phyloP scores from a whole-genome alignment of 2,329 filamentous ascomycete genomes.

The Scedosporium apiospermum region DNA sequence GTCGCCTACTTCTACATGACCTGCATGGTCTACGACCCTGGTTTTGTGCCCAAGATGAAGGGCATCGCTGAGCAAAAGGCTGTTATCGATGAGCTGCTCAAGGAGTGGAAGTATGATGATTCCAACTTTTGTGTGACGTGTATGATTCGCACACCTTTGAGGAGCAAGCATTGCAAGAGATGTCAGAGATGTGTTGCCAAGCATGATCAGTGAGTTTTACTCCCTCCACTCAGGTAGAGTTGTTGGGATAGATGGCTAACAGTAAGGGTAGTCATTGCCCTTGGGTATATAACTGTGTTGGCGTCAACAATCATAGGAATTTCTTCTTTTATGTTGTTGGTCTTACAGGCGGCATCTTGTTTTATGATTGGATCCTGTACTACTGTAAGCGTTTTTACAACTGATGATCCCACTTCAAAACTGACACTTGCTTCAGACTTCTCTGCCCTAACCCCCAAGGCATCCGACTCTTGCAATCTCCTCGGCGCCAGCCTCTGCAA shows the following conservation, averaged over 20 bases:
- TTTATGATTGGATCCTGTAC: conserved; percentile 63
- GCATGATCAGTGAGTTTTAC: conserved; percentile 75
- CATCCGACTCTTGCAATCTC: conserved; percentile 57
- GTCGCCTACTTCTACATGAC: conserved; percentile 80
- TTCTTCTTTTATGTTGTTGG: conserved; percentile 84
- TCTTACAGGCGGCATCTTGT: conserved; percentile 64
- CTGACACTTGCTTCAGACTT: conserved; percentile 45
- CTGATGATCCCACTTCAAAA: conserved; percentile 1
- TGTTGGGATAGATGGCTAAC: background rate
- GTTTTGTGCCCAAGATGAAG: conserved; percentile 82
- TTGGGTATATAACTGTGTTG: conserved; percentile 96
- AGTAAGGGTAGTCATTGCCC: conserved; percentile 68
- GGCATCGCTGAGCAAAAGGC: conserved; percentile 85
- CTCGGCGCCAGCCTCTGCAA: conserved; percentile 68
- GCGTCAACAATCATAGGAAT: conserved; percentile 89
- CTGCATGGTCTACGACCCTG: conserved; percentile 82
- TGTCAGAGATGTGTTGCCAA: conserved; percentile 91
- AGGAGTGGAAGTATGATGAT: conserved; percentile 84
- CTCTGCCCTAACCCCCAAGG: conserved; percentile 42
- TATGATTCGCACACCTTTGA: conserved; percentile 85
- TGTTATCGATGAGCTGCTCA: conserved; percentile 78
- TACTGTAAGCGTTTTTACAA: conserved; percentile 46
- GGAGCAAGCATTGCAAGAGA: conserved; percentile 90
- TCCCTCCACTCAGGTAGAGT: background rate
- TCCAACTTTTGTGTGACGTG: conserved; percentile 88